A percentile compares a stretch with the other conserved stretches of the same genome.
Evolutionary conservation across 1,284 basidiomycete genomes (phyloP).

Genomic region (Coriolopsis trogii): DNA sequence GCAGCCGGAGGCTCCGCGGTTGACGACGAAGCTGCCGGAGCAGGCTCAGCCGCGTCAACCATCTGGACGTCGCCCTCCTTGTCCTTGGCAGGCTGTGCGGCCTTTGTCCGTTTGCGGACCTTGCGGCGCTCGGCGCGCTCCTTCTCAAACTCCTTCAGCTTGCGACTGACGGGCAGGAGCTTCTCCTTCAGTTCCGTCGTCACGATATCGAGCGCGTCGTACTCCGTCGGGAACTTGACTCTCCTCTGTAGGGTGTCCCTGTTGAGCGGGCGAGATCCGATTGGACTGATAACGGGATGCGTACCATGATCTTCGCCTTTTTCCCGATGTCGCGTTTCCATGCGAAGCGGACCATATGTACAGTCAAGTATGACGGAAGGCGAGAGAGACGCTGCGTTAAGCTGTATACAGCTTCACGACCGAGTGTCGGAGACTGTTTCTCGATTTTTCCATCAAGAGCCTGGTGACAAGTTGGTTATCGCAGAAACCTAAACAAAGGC

Average conservation of each 20-base stretch:
- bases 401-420: constrained; percentile 83
- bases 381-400: constrained; percentile 84
- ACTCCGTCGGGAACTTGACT: constrained; percentile 91
- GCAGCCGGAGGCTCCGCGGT: constrained; percentile 3
- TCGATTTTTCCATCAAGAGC: constrained; percentile 85
- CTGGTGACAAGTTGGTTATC: too few relatives aligned
- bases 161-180: constrained; percentile 70
- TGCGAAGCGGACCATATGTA: constrained; percentile 95
- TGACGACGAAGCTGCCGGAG: constrained; percentile 10
- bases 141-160: constrained; percentile 80
- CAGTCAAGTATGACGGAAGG: constrained; percentile 83
- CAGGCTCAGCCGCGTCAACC: constrained; percentile 35
- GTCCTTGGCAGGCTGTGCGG: constrained; percentile 35
- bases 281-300: not conserved
- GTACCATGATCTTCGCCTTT: constrained; percentile 91
- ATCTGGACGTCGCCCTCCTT: constrained; percentile 44
- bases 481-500: constrained; percentile 34
- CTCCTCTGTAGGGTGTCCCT: constrained; percentile 62
- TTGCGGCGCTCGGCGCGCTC: constrained; percentile 86
- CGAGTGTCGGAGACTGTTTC: constrained; percentile 82
- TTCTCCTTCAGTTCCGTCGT: constrained; percentile 81
- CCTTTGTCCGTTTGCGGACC: constrained; percentile 77
- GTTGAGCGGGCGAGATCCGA: not conserved
- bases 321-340: constrained; percentile 93
- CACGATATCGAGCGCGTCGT: constrained; percentile 84